A percentile compares a stretch with the other conserved stretches of the same genome.
Conservation (phyloP, 768 basidiomycete genomes). For the Naganishia randhawae region DNA sequence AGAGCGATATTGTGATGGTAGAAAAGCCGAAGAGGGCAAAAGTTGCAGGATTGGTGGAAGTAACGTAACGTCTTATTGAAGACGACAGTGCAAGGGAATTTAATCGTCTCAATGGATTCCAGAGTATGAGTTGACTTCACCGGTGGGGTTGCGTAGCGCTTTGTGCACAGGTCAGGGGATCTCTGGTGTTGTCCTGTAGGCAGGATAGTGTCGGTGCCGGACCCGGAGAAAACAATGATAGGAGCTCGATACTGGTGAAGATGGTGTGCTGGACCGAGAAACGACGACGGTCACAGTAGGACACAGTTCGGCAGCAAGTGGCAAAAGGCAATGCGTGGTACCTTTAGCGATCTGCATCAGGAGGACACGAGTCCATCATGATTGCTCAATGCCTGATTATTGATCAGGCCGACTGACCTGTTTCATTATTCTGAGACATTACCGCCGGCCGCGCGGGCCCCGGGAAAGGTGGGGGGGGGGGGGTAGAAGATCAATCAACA, state of each 20-base stretch:
- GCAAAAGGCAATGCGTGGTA: neutral
- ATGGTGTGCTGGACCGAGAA: neutral
- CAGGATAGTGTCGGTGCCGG: neutral
- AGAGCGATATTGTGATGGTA: neutral
- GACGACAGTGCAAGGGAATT: neutral
- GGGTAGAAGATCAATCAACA: slow-evolving; percentile 6
- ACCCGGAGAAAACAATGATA: neutral
- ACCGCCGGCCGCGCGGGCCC: too few relatives aligned
- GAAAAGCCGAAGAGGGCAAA: neutral
- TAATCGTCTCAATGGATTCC: neutral
- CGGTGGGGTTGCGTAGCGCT: too few relatives aligned
- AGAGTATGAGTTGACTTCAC: neutral
- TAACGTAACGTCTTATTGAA: neutral
- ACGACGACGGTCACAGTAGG: neutral
- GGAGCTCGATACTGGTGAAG: neutral
- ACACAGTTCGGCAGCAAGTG: neutral
- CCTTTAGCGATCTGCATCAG: neutral
- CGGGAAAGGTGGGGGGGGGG: neutral
- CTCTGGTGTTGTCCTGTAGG: neutral
- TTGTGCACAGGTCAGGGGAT: too few relatives aligned
- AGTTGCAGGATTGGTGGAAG: neutral
- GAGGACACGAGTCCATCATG: slow-evolving; percentile 4
- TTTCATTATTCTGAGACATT: slow-evolving; percentile 21
- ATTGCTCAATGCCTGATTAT: neutral
- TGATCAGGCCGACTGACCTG: neutral